A percentile compares a stretch with the other conserved stretches of the same genome.
Evolutionary conservation across 1,284 basidiomycete genomes (phyloP).

Genomic region (Tilletia indica): DNA sequence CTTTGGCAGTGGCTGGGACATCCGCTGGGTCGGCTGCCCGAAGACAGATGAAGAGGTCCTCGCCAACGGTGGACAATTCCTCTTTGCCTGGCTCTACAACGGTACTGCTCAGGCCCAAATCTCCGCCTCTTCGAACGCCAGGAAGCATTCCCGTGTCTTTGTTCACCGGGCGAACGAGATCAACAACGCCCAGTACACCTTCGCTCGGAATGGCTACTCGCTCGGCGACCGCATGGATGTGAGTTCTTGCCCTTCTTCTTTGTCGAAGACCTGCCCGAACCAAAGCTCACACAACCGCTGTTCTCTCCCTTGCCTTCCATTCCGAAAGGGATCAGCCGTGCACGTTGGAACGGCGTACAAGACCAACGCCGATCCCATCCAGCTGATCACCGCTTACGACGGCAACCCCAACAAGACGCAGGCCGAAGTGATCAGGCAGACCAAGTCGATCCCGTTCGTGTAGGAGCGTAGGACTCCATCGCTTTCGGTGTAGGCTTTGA

Average conservation of each 20-base stretch:
- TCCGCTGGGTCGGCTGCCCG: neutral
- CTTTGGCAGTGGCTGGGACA: neutral
- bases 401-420: neutral
- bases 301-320: no score
- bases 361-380: neutral
- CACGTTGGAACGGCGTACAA: neutral
- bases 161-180: constrained; percentile 9
- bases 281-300: no score
- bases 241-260: no score
- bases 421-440: neutral
- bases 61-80: neutral
- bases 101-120: neutral
- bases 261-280: no score
- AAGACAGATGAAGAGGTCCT: neutral
- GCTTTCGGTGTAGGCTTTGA: no score
- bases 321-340: neutral
- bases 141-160: neutral
- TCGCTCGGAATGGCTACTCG: neutral
- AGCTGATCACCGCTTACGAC: neutral
- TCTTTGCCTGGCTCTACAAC: neutral
- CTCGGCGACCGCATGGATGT: neutral
- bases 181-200: neutral
- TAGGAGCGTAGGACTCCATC: no score
- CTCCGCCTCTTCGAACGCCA: neutral
- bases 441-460: no score